phyloP scores from a whole-genome alignment of 257 asterid genomes.

The Solanum pinnatisectum region DNA sequence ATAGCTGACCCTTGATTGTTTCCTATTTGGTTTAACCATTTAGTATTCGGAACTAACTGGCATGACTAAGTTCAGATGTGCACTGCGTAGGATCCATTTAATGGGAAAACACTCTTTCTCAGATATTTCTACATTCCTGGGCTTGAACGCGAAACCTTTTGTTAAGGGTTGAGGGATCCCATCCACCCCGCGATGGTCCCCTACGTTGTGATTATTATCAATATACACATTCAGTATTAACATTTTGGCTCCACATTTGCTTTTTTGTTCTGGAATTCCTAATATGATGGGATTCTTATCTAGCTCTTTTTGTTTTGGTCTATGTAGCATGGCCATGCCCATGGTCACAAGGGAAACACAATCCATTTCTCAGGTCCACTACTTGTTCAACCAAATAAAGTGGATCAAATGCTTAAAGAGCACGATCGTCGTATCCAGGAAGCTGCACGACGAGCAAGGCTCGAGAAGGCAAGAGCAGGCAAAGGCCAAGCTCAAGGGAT shows the following conservation, averaged over 20 bases:
- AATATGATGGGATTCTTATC: background rate
- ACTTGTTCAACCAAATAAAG: constrained; percentile 48
- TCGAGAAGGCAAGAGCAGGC: constrained; percentile 39
- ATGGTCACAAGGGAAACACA: constrained; percentile 31
- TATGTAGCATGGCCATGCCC: constrained; percentile 26
- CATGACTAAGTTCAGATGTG: background rate
- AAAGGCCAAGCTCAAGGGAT: constrained; percentile 27
- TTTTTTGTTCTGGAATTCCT: background rate
- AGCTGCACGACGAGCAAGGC: constrained; percentile 66
- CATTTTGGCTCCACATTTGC: background rate
- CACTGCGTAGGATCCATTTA: background rate
- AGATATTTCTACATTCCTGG: background rate
- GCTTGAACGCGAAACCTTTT: background rate
- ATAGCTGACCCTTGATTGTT: background rate
- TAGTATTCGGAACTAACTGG: background rate
- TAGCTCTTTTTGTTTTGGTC: background rate
- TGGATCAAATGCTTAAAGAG: constrained; percentile 81
- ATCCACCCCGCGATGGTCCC: background rate
- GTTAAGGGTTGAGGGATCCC: background rate
- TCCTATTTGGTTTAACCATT: background rate
- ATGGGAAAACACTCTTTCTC: background rate
- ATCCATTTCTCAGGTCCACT: constrained; percentile 75
- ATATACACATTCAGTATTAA: background rate
- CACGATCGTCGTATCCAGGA: constrained; percentile 80
- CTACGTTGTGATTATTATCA: background rate